phyloP scores from a whole-genome alignment of 2,329 filamentous ascomycete species.

The Hymenoscyphus fructigenus region DNA sequence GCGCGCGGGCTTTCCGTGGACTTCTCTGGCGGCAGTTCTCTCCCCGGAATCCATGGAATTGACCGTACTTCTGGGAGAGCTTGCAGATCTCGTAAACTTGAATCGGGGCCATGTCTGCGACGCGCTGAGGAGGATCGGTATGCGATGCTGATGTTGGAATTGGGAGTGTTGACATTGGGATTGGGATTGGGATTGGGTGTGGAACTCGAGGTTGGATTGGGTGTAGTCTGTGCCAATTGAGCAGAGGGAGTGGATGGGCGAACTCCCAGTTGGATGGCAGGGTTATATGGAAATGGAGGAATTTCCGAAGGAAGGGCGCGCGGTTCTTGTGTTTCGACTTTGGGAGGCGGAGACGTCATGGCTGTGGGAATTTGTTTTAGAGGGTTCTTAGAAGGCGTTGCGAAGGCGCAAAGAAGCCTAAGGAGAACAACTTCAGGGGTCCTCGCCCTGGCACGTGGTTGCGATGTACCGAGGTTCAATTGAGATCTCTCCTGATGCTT shows the following conservation, averaged over 20 bases:
- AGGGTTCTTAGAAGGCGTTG: neutral
- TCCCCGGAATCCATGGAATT: constrained; percentile 29
- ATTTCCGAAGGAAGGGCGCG: neutral
- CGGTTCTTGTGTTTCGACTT: constrained; percentile 2
- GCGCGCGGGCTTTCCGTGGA: constrained; percentile 21
- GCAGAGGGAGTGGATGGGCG: neutral
- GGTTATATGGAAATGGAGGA: neutral
- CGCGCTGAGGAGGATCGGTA: constrained; percentile 2
- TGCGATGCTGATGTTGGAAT: neutral
- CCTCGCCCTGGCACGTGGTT: neutral
- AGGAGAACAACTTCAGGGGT: neutral
- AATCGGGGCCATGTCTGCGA: constrained; percentile 11
- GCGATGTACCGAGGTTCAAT: neutral
- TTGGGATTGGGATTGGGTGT: neutral
- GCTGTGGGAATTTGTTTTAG: neutral
- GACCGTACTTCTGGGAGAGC: constrained; percentile 26
- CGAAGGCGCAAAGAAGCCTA: neutral
- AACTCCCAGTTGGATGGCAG: neutral
- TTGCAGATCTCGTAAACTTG: constrained; percentile 16
- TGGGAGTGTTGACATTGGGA: neutral
- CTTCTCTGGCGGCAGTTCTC: constrained; percentile 22
- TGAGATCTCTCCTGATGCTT: neutral
- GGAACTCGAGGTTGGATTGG: neutral
- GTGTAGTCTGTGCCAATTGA: neutral
- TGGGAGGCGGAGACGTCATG: constrained; percentile 4